phyloP scores from a whole-genome alignment of 2,329 filamentous ascomycete genomes.

The Colletotrichum liriopes region DNA sequence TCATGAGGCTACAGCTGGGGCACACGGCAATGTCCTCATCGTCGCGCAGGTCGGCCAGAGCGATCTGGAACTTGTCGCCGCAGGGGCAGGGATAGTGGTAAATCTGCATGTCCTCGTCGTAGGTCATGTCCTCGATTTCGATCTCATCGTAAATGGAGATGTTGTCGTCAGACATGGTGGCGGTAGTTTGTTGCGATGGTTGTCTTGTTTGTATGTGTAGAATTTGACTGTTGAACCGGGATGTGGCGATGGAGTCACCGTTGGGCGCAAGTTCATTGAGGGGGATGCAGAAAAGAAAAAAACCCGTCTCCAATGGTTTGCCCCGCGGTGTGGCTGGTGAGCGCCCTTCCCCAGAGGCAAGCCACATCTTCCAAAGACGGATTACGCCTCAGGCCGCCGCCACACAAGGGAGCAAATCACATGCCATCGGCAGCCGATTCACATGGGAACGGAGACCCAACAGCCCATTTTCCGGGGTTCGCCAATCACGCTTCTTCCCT shows the following conservation, averaged over 20 bases:
- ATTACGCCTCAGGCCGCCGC: not conserved
- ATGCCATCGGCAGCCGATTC: conserved; percentile 40
- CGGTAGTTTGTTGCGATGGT: not conserved
- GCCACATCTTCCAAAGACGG: not conserved
- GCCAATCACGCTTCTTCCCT: conserved; percentile 26
- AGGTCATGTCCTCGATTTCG: conserved; percentile 99
- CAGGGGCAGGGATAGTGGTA: conserved; percentile 98
- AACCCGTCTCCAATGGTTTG: conserved; percentile 7
- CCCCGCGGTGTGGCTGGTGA: conserved; percentile 42
- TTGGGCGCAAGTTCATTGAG: not conserved
- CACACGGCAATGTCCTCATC: conserved; percentile 97
- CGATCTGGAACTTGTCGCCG: conserved; percentile 96
- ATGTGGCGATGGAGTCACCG: conserved; percentile 31
- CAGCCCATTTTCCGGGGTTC: conserved; percentile 39
- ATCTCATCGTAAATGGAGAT: conserved; percentile 95
- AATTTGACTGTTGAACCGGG: not conserved
- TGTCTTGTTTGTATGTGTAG: not conserved
- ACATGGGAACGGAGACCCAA: conserved; percentile 37
- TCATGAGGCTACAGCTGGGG: conserved; percentile 97
- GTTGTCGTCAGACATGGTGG: conserved; percentile 74
- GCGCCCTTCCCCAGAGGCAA: rapidly evolving
- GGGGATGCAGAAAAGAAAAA: not conserved
- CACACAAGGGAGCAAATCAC: conserved; percentile 22
- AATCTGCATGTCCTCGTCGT: conserved; percentile 83
- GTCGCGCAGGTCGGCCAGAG: conserved; percentile 86